Conservation (phyloP, 2,329 filamentous ascomycete species). For the Ophiostoma piceae region DNA sequence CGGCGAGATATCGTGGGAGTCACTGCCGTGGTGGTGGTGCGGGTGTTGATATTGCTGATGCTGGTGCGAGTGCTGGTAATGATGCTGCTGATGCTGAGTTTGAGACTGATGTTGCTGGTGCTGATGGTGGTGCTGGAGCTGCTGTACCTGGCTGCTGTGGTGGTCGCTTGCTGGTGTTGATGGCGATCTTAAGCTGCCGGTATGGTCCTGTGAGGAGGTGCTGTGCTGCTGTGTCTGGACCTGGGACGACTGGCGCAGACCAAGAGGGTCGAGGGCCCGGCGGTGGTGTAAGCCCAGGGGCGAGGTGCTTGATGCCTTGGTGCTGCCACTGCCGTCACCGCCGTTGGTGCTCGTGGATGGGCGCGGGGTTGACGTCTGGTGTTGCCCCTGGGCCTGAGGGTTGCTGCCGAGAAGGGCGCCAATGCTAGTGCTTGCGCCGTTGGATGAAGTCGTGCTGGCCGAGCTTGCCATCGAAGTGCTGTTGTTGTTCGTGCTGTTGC, state of each 20-base stretch:
- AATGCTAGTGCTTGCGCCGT: neutral
- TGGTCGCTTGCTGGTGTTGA: slow-evolving; percentile 12
- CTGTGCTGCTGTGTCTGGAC: slow-evolving; percentile 38
- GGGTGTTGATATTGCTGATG: neutral
- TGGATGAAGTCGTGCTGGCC: neutral
- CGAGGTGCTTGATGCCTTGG: slow-evolving; percentile 27
- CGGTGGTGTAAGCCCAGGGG: slow-evolving; percentile 33
- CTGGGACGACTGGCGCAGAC: slow-evolving; percentile 38
- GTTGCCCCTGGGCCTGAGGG: neutral
- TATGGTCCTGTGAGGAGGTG: slow-evolving; percentile 36
- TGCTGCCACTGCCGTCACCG: slow-evolving; percentile 32
- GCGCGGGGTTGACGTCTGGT: slow-evolving; percentile 32
- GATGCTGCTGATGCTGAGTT: neutral
- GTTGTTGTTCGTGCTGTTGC: neutral
- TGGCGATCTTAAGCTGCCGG: slow-evolving; percentile 15
- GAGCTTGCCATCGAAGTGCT: neutral
- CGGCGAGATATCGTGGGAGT: neutral
- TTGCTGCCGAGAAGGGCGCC: neutral
- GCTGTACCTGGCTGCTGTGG: slow-evolving; percentile 31
- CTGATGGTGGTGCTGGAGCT: slow-evolving; percentile 29
- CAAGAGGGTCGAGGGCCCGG: slow-evolving; percentile 39
- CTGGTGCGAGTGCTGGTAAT: neutral
- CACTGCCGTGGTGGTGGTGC: neutral
- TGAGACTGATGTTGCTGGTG: neutral
- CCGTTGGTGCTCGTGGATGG: slow-evolving; percentile 37